Evolutionary conservation across 371 early-diverging fungal genomes (phyloP).

Genomic region (Mucor racemosus): DNA sequence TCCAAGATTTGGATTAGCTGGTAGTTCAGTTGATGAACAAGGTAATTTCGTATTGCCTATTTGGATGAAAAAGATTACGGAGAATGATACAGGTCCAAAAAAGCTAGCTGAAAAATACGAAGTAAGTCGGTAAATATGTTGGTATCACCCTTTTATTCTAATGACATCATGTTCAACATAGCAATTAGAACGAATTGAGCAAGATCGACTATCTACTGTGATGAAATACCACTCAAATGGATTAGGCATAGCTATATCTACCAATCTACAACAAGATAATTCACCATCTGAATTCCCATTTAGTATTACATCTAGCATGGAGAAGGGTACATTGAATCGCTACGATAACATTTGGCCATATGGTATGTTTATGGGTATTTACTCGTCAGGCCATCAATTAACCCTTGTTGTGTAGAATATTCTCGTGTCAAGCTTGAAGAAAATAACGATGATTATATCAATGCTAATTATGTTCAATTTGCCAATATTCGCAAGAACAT

Average conservation of each 20-base stretch:
- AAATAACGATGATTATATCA: conserved; percentile 77
- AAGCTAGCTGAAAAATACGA: conserved; percentile 36
- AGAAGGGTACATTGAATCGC: conserved; percentile 65
- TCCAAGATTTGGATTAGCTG: conserved; percentile 26
- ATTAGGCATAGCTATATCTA: not conserved
- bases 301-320: conserved; percentile 59
- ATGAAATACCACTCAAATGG: conserved; percentile 44
- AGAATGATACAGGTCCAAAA: conserved; percentile 27
- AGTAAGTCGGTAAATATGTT: conserved; percentile 13
- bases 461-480: conserved; percentile 64
- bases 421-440: conserved; percentile 52
- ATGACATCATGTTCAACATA: conserved; percentile 28
- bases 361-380: conserved; percentile 32
- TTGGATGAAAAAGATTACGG: conserved; percentile 25
- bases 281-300: conserved; percentile 32
- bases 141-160: not conserved
- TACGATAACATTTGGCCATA: conserved; percentile 80
- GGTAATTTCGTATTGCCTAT: conserved; percentile 24
- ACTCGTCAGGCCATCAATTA: not conserved
- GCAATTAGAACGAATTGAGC: conserved; percentile 54
- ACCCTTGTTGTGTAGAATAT: conserved; percentile 39
- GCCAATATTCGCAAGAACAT: conserved; percentile 14
- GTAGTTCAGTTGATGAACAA: conserved; percentile 24
- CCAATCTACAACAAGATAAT: conserved; percentile 3
- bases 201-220: conserved; percentile 56